Conservation (phyloP, 2,329 filamentous ascomycete genomes). For the Thielaviopsis ethacetica region DNA sequence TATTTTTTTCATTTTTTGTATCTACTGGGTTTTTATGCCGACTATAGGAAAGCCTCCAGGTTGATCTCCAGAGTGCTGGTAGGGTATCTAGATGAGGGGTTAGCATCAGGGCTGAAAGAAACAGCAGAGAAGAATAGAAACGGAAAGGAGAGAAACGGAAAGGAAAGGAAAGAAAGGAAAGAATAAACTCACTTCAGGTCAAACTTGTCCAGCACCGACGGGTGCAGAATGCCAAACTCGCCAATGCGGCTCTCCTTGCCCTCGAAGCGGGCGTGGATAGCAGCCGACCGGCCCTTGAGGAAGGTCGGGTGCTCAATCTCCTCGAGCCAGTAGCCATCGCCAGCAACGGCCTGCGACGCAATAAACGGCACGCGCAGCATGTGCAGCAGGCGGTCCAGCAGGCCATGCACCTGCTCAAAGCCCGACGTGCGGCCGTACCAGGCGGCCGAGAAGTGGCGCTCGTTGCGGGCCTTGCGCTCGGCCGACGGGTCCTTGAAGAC, state of each 20-base stretch:
- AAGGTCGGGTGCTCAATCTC: constrained; percentile 84
- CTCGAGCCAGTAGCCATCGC: constrained; percentile 83
- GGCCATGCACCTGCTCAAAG: constrained; percentile 88
- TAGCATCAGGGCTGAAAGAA: neutral
- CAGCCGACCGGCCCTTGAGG: constrained; percentile 76
- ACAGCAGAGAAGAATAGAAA: neutral
- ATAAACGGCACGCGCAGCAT: constrained; percentile 81
- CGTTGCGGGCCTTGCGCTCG: constrained; percentile 81
- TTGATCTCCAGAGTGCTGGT: constrained; percentile 92
- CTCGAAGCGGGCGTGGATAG: constrained; percentile 58
- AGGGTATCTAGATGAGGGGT: constrained; percentile 45
- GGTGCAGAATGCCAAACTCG: constrained; percentile 86
- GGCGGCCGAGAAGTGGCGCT: constrained; percentile 88
- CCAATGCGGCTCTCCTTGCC: constrained; percentile 62
- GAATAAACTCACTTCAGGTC: constrained; percentile 54
- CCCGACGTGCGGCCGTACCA: constrained; percentile 90
- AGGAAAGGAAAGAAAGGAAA: constrained; percentile 10
- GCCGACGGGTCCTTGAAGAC: constrained; percentile 70
- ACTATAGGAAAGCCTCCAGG: constrained; percentile 76
- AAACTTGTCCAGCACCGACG: constrained; percentile 82
- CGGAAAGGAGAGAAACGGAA: neutral
- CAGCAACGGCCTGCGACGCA: constrained; percentile 36
- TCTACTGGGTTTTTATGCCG: constrained; percentile 11
- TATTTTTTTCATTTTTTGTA: constrained; percentile 9
- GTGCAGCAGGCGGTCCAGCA: constrained; percentile 78